These are phyloP conservation scores for Avicennia marina DNA, from an alignment of 257 asterid genomes.

Conservation along the genomic window DNA sequence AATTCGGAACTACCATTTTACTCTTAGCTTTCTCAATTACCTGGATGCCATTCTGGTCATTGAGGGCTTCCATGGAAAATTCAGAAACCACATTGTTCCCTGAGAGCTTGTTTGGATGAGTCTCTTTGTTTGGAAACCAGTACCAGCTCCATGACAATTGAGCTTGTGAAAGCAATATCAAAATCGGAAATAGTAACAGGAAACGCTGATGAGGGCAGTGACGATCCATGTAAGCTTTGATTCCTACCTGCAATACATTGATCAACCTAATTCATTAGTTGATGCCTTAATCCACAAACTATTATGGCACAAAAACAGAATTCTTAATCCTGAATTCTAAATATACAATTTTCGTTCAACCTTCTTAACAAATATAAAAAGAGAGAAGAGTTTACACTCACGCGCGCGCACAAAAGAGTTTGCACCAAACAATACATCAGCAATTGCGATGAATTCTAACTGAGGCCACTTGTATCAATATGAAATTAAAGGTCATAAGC, in stretches of 20 bases:
- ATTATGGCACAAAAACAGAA: too few species aligned
- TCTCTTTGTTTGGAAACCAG: conserved; percentile 24
- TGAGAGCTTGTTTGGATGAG: not conserved
- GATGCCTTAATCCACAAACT: not conserved
- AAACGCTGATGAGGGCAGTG: not conserved
- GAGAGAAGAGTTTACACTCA: too few species aligned
- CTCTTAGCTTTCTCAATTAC: conserved; percentile 44
- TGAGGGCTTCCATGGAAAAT: conserved; percentile 56
- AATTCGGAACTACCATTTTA: conserved; percentile 39
- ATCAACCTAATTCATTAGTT: not conserved
- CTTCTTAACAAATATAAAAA: not conserved
- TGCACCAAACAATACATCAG: not conserved
- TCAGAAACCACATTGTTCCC: conserved; percentile 33
- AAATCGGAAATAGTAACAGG: conserved; percentile 12
- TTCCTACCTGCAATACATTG: conserved; percentile 21
- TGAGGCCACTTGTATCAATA: not conserved
- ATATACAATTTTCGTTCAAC: not conserved
- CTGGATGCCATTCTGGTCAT: conserved; percentile 42
- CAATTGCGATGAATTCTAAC: not conserved
- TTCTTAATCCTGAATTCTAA: not conserved
- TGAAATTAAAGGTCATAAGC: not conserved
- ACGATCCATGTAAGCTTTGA: conserved; percentile 2
- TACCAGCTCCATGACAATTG: conserved; percentile 37
- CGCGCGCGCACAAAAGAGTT: too few species aligned
- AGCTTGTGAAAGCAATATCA: conserved; percentile 34